Evolutionary conservation across 2,329 filamentous ascomycete genomes (phyloP), one percentile per base, ranked within the genome.

Genomic region (Verticillium longisporum): DNA sequence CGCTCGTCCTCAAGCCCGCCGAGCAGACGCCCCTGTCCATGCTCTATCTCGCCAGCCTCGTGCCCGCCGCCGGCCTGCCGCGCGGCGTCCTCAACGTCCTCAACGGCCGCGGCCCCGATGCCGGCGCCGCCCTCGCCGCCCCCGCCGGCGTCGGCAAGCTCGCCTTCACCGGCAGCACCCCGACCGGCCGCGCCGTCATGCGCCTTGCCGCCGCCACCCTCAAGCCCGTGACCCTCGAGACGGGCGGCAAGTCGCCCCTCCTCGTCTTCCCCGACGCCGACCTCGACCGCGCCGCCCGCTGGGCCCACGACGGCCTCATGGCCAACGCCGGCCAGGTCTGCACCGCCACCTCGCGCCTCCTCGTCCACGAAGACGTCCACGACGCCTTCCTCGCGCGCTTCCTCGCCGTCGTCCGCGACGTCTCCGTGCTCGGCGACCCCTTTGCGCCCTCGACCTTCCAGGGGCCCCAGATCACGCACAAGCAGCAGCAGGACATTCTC

Each of bases 41-140:
- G 73, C 70, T 86, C 6, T 84, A 87, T 63, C 77, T 91, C 2
- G 88, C 80, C 1, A 81, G 78, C 14, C 75, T 91, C 45, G 80
- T 91, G 64, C 85, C 84, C 62, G 81, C 90, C 67, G 87, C 88
- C 26, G 88, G 89, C 0, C 91, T 91, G 70, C 89, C 88, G 7
- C 83, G 88, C 1, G 88, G 88, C 55, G 88, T 92, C 6, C 74
- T 91, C 66, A 91, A 91, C 71, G 81, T 92, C 64, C 68, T 91
- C 61, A 90, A 88, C 63, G 89, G 88, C 1, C 78, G 83, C 62
- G 88, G 88, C 13, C 77, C 78, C 45, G 83, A 84, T 59, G 84
- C 87, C 1, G 88, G 88, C 11, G 79, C 85, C 3, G 86, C 88
- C 1, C 78, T 91, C 18, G 86, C 84, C 1, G 75, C 79, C 55